Base-by-base conservation (phyloP, 805 yeast species). In the Schwanniomyces yamadae region DNA sequence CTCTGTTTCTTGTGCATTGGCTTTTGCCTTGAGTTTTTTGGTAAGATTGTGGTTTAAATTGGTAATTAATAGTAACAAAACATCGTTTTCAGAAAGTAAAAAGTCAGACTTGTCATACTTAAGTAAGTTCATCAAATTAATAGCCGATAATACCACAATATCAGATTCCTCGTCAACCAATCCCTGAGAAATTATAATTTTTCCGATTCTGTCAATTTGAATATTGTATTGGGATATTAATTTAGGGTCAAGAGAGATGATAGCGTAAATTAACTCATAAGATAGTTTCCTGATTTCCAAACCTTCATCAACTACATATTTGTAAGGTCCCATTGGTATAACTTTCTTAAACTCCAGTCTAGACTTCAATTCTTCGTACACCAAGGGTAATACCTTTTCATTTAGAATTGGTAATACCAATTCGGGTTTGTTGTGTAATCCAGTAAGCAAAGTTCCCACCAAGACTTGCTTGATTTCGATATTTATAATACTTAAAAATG, bases 271-370 rank as follows among this genome's bases (percentile, higher is more conserved):
- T 15, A 81, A 61, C 50, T 86, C 95, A 55, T 81, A 84, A 5
- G 84, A 69, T 24, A 83, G 73, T 52, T 84, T 84, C 36, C 95
- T 70, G 40, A 78, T 75, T 40, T 80, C 87, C 25, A 84, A 65
- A 0, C 89, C 93, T 45, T 81, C 82, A 49, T 87, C 96, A 25
- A 85, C 75, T 42, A 80, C 79, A 53, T 85, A 90, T 52, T 84
- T 85, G 66, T 83, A 86, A 0, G 95, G 95, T 1, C 96, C 96
- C 77, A 88, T 85, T 31, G 82, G 83, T 22, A 87, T 80, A 13
- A 71, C 64, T 36, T 80, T 80, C 29, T 82, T 75, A 48, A 77
- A 80, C 38, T 75, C 73, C 21, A 71, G 73, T 44, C 74, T 75
- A 1, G 80, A 68, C 9, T 59, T 60, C 30, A 84, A 66, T 50